Evolutionary conservation across 805 yeast genomes (phyloP), one percentile per base, ranked within the genome.

Genomic region (Metschnikowia bowlesiae): DNA sequence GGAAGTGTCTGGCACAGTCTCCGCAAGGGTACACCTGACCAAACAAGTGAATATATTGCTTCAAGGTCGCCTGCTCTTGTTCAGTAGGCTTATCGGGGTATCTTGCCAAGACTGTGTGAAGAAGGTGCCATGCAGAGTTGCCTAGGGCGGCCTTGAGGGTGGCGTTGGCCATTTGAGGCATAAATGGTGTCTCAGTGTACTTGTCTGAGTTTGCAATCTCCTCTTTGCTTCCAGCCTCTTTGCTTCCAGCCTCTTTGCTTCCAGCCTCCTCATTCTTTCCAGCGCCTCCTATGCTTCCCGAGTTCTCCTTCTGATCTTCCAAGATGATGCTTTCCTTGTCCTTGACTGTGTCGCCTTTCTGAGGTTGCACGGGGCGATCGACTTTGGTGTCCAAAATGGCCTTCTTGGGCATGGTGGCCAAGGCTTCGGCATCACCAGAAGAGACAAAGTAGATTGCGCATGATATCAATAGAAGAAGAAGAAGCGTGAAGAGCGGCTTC

Each of bases 21-120:
- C 96, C 96, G 69, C 98, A 92, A 0, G 99, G 99, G 57, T 94
- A 94, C 8, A 94, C 92, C 60, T 91, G 89, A 1, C 94, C 90
- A 70, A 91, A 94, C 34, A 88, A 71, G 22, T 80, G 69, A 18
- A 94, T 76, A 64, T 83, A 94, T 51, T 73, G 78, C 14, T 68
- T 61, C 44, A 94, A 71, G 29, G 92, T 86, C 31, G 73, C 64
- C 46, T 82, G 76, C 61, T 92, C 90, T 41, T 76, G 78, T 3
- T 62, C 57, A 1, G 84, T 68, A 16, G 99, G 99, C 28, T 70
- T 69, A 40, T 87, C 96, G 0, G 99, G 98, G 63, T 87, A 94
- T 62, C 97, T 78, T 1, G 98, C 96, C 44, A 94, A 73, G 33
- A 91, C 83, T 0, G 98, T 92, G 68, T 94, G 99, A 62, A 94